Base-by-base conservation (phyloP, 1,284 basidiomycete species). In the Boletus smithii region DNA sequence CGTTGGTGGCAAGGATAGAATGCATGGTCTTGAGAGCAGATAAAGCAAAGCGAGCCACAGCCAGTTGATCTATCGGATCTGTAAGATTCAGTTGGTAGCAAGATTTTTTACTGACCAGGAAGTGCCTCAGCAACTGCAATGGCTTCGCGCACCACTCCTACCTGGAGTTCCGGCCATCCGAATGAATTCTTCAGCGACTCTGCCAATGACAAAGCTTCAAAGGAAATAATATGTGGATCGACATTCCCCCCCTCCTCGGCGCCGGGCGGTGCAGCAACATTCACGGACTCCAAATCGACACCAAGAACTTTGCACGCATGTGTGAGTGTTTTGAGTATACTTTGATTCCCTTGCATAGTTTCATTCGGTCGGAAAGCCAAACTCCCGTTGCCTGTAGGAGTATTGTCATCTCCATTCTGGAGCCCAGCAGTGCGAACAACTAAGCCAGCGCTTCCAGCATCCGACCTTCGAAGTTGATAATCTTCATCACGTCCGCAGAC, bases 81-180 rank as follows among this genome's bases (percentile, higher is more conserved):
- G 49, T 61, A 43, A 57, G 54, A 27, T 52, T 52, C 39, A n/a
- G 39, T 45, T 23, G 13, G 20, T 16, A 27, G 30, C 16, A 47
- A 37, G 16, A 23, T 20, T 37, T 24, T 46, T 51, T 7, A 72
- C 76, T 49, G 55, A 88, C 94, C 92, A 49, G 92, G 90, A n/a
- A 98, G 70, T 14, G 90, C 81, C 67, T 98, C 93, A 4, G 91
- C 88, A 9, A 97, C 83, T 0, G 87, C 83, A 27, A 97, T 85
- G 0, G 92, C 90, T 62, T 98, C 95, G 39, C 93, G 82, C 30
- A 98, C 76, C 26, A 95, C 82, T 26, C 91, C 91, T 26, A 95
- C 79, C 69, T 97, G 95, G 39, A 98, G 74, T 61, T 94, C 90
- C 1, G 91, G 85, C 95, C 95, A 99, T 1, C 95, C 94, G 62